Base-by-base conservation (phyloP, 768 basidiomycete species). In the Lentinula sp. region DNA sequence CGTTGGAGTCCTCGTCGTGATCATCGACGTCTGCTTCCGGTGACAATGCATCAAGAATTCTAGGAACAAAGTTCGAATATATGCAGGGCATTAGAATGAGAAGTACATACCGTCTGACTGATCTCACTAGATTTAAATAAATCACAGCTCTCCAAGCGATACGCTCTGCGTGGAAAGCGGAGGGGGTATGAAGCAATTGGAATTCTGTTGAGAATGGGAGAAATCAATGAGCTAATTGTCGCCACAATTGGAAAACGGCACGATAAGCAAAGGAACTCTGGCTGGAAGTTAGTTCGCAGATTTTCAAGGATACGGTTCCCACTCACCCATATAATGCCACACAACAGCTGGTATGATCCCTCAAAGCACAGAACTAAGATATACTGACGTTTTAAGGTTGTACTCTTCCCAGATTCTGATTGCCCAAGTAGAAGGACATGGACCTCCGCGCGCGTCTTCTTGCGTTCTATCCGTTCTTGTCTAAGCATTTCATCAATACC, bases 401-500 rank as follows among this genome's bases (percentile, higher is more conserved):
- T 93, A 69, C 88, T 91, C 79, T 93, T 93, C 43, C 91, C 91
- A 67, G 89, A 91, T 79, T 93, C 91, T 63, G 91, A 92, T 80
- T 93, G 91, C 56, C 91, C 91, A 45, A 93, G 84, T 63, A 93
- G 79, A 59, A 93, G 77, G 57, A 93, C 83, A 69, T 87, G 87
- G 72, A 93, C 83, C 68, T 86, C 84, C 64, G 84, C 78, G 64
- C 80, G 84, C 42, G 73, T 70, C 71, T 81, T 85, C 74, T 81
- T 85, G 67, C 73, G 76, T 64, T 88, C 85, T 59, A 78, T 80
- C 61, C 80, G 74, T 67, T 93, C 91, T 65, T 78, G 76, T 61
- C 82, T 81, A 69, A 94, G 77, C 83, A 87, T 85, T 63, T 88
- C 86, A 73, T 94, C 91, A 67, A 94, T 94, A 20, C 77, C 76